Percentiles rank a stretch among this genome's conserved stretches.
phyloP scores from a whole-genome alignment of 768 basidiomycete genomes.

The Hypholoma fasciculare region DNA sequence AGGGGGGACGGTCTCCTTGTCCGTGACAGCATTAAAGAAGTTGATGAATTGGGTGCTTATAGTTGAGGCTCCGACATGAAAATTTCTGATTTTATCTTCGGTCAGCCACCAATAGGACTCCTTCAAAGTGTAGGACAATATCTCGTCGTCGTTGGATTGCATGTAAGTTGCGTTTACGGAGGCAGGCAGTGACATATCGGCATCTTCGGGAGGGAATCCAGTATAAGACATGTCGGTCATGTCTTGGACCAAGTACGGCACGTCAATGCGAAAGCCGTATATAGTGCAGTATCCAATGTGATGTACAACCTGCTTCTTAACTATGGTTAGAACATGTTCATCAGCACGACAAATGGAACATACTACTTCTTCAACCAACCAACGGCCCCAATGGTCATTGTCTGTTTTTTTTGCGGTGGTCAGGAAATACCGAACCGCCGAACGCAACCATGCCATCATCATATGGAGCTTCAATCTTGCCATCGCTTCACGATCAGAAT shows the following conservation, averaged over 20 bases:
- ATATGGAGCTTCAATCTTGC: neutral
- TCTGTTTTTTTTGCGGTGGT: neutral
- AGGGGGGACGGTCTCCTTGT: too few relatives aligned
- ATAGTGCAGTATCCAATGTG: neutral
- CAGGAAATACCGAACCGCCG: neutral
- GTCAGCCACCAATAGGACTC: neutral
- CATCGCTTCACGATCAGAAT: neutral
- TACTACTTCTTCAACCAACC: neutral
- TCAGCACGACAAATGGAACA: neutral
- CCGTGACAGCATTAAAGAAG: too few relatives aligned
- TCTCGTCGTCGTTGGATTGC: neutral
- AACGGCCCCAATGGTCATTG: neutral
- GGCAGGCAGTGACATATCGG: neutral
- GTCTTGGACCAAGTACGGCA: neutral
- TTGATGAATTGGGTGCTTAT: too few relatives aligned
- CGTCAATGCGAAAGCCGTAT: neutral
- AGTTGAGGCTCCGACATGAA: too few relatives aligned
- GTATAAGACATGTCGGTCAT: neutral
- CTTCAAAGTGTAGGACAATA: neutral
- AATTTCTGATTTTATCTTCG: too few relatives aligned
- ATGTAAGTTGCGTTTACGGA: neutral
- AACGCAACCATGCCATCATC: neutral
- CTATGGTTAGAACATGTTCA: neutral
- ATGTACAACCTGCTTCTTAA: neutral
- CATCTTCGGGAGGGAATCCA: neutral